Evolutionary conservation across 2,329 filamentous ascomycete species (phyloP).

Genomic region (Penicillium sp.): DNA sequence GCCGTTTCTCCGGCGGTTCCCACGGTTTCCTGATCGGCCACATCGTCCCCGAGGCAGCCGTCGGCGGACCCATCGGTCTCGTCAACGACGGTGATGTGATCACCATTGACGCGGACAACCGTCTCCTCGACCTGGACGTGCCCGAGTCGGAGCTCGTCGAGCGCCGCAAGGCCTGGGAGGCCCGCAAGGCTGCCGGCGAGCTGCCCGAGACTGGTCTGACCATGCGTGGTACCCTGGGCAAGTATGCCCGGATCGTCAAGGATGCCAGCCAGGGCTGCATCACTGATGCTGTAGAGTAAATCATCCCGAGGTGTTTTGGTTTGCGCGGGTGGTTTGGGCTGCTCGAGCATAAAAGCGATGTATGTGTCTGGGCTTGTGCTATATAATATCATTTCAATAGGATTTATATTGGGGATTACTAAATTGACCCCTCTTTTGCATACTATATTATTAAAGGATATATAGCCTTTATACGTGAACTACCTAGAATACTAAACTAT

Average conservation of each 20-base stretch:
- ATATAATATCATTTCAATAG: constrained; percentile 26
- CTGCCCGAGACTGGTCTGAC: constrained; percentile 57
- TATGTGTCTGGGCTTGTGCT: constrained; percentile 22
- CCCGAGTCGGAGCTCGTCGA: constrained; percentile 64
- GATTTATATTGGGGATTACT: not conserved
- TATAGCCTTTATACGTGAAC: too few species aligned
- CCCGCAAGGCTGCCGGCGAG: constrained; percentile 40
- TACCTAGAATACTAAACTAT: too few species aligned
- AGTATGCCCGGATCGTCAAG: constrained; percentile 61
- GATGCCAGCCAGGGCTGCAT: constrained; percentile 54
- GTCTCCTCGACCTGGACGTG: constrained; percentile 66
- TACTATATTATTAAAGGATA: too few species aligned
- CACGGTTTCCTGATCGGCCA: constrained; percentile 88
- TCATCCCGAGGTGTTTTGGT: constrained; percentile 6
- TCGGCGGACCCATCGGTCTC: constrained; percentile 80
- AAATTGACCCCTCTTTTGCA: too few species aligned
- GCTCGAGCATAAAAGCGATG: constrained; percentile 26
- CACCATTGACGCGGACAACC: constrained; percentile 77
- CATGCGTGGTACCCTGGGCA: constrained; percentile 67
- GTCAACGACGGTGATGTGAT: constrained; percentile 80
- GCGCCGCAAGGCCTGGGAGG: constrained; percentile 63
- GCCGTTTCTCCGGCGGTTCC: constrained; percentile 65
- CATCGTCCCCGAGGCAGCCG: constrained; percentile 83
- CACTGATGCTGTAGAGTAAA: constrained; percentile 45
- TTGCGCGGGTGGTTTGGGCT: constrained; percentile 13